Evolutionary conservation across 768 basidiomycete species (phyloP).

Genomic region (Pholiota molesta): DNA sequence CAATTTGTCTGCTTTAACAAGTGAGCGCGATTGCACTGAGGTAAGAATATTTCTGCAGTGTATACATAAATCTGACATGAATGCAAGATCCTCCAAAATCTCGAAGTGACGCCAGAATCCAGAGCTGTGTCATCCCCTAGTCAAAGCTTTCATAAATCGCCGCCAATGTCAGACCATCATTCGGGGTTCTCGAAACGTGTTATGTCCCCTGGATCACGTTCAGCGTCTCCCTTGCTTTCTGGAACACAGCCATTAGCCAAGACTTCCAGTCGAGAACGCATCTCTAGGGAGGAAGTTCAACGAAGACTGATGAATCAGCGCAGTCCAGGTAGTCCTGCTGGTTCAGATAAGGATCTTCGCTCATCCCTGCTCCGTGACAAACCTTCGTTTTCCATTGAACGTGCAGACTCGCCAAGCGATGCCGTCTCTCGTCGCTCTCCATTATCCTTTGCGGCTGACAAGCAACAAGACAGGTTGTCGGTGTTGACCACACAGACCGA

Average conservation of each 20-base stretch:
- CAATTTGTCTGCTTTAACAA: constrained; percentile 24
- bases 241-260: constrained; percentile 16
- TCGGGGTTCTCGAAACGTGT: constrained; percentile 17
- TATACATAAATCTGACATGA: not conserved
- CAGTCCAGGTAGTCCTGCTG: constrained; percentile 20
- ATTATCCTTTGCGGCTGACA: constrained; percentile 25
- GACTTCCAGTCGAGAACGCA: constrained; percentile 27
- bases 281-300: constrained; percentile 30
- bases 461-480: constrained; percentile 41
- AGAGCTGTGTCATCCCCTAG: not conserved
- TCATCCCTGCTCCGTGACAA: constrained; percentile 4
- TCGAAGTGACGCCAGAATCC: constrained; percentile 8
- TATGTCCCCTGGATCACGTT: constrained; percentile 23
- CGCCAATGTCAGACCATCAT: constrained; percentile 15
- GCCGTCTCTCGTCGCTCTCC: constrained; percentile 5
- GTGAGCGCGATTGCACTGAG: constrained; percentile 20
- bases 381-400: constrained; percentile 8
- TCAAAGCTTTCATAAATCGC: constrained; percentile 3
- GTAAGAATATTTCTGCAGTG: constrained; percentile 2
- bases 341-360: constrained; percentile 5
- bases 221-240: constrained; percentile 24
- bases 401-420: not conserved
- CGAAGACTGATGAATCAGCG: constrained; percentile 25
- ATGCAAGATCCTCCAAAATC: constrained; percentile 12
- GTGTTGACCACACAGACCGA: constrained; percentile 43